Evolutionary conservation across 495 filamentous ascomycete species (phyloP).

Genomic region (Massariosphaeria phaeospora): DNA sequence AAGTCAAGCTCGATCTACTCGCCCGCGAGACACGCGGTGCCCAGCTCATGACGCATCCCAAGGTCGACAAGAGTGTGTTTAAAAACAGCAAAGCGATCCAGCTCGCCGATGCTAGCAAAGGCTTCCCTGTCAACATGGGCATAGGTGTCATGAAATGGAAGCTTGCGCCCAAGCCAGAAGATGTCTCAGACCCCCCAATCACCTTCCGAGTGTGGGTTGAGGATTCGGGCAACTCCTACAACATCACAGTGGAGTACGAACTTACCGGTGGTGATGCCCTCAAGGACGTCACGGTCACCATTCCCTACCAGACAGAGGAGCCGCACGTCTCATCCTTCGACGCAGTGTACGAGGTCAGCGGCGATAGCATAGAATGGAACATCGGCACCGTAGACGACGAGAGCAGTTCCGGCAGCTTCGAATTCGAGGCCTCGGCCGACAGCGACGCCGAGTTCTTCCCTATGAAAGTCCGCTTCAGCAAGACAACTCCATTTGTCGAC

Average conservation of each 20-base stretch:
- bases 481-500: slow-evolving; percentile 78
- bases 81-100: slow-evolving; percentile 73
- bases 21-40: slow-evolving; percentile 70
- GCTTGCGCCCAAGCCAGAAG: slow-evolving; percentile 65
- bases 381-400: slow-evolving; percentile 76
- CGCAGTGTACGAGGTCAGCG: slow-evolving; percentile 87
- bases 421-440: slow-evolving; percentile 83
- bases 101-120: slow-evolving; percentile 72
- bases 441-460: slow-evolving; percentile 93
- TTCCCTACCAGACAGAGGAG: slow-evolving; percentile 77
- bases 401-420: slow-evolving; percentile 78
- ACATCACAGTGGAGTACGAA: slow-evolving; percentile 90
- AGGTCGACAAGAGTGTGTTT: slow-evolving; percentile 84
- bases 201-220: slow-evolving; percentile 94
- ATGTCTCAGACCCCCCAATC: slow-evolving; percentile 70
- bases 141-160: slow-evolving; percentile 89
- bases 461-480: slow-evolving; percentile 86
- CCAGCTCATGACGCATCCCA: slow-evolving; percentile 89
- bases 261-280: slow-evolving; percentile 69
- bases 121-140: slow-evolving; percentile 86
- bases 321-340: slow-evolving; percentile 89
- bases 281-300: slow-evolving; percentile 77
- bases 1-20: slow-evolving; percentile 74
- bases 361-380: slow-evolving; percentile 89
- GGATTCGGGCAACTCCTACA: slow-evolving; percentile 68